phyloP scores from a whole-genome alignment of 495 filamentous ascomycete genomes.

The Parachaetomium inaequale region DNA sequence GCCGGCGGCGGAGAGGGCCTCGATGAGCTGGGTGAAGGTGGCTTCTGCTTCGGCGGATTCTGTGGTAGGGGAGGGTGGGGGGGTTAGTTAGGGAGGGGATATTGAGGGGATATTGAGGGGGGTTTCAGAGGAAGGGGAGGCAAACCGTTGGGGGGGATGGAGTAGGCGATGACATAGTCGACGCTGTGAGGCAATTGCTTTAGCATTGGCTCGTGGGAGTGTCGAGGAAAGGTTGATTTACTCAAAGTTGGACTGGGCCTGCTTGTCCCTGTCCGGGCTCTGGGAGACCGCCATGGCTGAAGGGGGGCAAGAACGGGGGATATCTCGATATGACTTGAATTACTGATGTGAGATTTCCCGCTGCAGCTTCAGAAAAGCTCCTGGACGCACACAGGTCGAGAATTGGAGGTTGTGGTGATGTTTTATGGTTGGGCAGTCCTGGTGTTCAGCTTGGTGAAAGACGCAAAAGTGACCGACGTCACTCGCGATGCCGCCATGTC shows the following conservation, averaged over 20 bases:
- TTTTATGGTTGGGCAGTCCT: neutral
- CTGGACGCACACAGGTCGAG: neutral
- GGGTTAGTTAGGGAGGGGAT: neutral
- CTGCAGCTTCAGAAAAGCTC: neutral
- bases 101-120: neutral
- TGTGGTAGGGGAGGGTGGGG: constrained; percentile 29
- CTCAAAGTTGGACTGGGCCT: constrained; percentile 24
- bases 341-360: neutral
- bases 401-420: neutral
- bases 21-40: constrained; percentile 71
- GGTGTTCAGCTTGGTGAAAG: neutral
- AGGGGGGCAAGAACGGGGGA: neutral
- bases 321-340: neutral
- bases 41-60: constrained; percentile 64
- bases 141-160: constrained; percentile 62
- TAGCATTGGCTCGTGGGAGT: neutral
- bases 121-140: neutral
- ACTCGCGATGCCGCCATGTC: constrained; percentile 5
- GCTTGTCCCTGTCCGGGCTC: constrained; percentile 27
- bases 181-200: constrained; percentile 48
- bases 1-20: constrained; percentile 66
- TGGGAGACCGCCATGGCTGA: constrained; percentile 36
- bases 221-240: constrained; percentile 11
- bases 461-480: constrained; percentile 3
- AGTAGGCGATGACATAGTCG: constrained; percentile 89